Evolutionary conservation across 495 filamentous ascomycete species (phyloP).

Genomic region (Cercophora samala): DNA sequence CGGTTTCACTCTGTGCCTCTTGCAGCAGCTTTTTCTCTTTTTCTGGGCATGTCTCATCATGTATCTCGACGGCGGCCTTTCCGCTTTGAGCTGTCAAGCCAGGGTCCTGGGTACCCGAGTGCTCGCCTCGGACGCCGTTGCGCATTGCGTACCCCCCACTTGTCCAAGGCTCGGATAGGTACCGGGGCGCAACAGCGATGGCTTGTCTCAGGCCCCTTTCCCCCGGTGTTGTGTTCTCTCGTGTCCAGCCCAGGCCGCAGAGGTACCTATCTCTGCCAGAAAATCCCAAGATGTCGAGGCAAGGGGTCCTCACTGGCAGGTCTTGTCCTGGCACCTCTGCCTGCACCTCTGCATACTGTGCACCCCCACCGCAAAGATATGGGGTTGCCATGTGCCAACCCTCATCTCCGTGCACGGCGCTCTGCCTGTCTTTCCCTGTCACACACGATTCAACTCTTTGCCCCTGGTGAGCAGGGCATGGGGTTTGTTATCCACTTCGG

Average conservation of each 20-base stretch:
- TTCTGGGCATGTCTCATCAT: conserved; percentile 26
- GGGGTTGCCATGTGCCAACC: conserved; percentile 18
- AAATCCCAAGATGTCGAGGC: conserved; percentile 9
- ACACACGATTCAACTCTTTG: conserved; percentile 4
- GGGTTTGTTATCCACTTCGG: conserved; percentile 6
- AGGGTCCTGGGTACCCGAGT: conserved; percentile 12
- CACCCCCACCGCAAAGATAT: conserved; percentile 2
- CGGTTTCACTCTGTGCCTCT: conserved; percentile 34
- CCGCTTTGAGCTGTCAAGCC: conserved; percentile 17
- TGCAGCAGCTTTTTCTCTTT: conserved; percentile 30
- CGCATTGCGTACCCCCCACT: conserved; percentile 2
- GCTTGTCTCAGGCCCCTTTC: conserved; percentile 29
- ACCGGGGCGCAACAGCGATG: conserved; percentile 18
- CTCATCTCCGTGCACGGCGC: conserved; percentile 8
- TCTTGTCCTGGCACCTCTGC: conserved; percentile 11
- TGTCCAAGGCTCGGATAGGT: conserved; percentile 9
- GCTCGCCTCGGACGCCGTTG: not conserved
- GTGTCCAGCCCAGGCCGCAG: conserved; percentile 15
- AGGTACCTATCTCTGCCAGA: conserved; percentile 24
- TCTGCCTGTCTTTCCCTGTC: conserved; percentile 16
- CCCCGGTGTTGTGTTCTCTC: conserved; percentile 19
- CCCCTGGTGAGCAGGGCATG: conserved; percentile 21
- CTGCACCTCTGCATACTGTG: conserved; percentile 18
- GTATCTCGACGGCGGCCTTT: conserved; percentile 20
- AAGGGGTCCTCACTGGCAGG: conserved; percentile 16